Evolutionary conservation across 2,329 filamentous ascomycete genomes (phyloP).

Genomic region (Nannizziopsis barbatae): DNA sequence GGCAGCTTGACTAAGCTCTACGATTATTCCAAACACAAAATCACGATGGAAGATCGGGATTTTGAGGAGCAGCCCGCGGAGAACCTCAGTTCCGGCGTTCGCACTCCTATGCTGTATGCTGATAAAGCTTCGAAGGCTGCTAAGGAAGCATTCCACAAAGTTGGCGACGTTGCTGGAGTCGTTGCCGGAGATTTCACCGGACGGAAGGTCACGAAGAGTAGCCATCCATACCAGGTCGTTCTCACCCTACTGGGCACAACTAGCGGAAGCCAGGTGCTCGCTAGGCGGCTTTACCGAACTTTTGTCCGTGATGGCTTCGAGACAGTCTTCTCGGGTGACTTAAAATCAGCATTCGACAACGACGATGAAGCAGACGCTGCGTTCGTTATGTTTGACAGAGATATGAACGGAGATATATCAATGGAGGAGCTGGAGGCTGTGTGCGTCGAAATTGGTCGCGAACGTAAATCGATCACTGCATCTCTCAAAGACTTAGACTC

Average conservation of each 20-base stretch:
- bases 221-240: conserved; percentile 74
- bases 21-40: conserved; percentile 52
- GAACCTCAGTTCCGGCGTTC: conserved; percentile 43
- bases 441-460: conserved; percentile 85
- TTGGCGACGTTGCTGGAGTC: conserved; percentile 73
- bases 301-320: conserved; percentile 65
- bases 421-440: conserved; percentile 90
- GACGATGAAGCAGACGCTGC: conserved; percentile 80
- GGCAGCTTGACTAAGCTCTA: conserved; percentile 55
- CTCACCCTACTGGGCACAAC: conserved; percentile 63
- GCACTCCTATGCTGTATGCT: conserved; percentile 64
- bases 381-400: conserved; percentile 88
- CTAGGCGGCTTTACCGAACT: conserved; percentile 77
- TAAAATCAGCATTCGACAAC: conserved; percentile 66
- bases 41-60: conserved; percentile 62
- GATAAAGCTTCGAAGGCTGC: conserved; percentile 62
- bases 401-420: conserved; percentile 91
- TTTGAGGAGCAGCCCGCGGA: conserved; percentile 52
- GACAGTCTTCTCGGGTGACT: conserved; percentile 64
- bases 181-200: conserved; percentile 90
- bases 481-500: conserved; percentile 92
- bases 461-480: conserved; percentile 89
- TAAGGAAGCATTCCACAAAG: conserved; percentile 61
- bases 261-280: conserved; percentile 66
- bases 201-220: conserved; percentile 53